Evolutionary conservation across 805 yeast species (phyloP).

Genomic region (Kazachstania africana): DNA sequence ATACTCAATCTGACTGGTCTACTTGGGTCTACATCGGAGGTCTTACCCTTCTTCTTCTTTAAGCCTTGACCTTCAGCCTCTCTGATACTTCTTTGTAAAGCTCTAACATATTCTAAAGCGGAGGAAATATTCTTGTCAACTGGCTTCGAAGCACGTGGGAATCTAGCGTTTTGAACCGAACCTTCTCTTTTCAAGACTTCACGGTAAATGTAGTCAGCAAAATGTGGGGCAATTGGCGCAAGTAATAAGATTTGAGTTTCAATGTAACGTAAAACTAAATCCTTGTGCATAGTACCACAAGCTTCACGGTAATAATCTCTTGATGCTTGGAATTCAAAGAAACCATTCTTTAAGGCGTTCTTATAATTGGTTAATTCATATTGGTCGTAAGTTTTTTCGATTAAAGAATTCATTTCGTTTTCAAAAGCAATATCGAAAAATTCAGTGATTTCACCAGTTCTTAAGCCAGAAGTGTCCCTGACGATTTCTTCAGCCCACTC

Average conservation of each 20-base stretch:
- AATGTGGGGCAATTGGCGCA: constrained; percentile 93
- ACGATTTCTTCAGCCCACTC: constrained; percentile 89
- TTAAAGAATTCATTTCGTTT: constrained; percentile 79
- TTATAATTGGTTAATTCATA: constrained; percentile 71
- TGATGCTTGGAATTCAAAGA: constrained; percentile 88
- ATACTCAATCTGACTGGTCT: constrained; percentile 65
- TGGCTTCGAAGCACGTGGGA: constrained; percentile 70
- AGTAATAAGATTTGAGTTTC: constrained; percentile 76
- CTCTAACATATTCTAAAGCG: constrained; percentile 70
- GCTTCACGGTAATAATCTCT: constrained; percentile 94
- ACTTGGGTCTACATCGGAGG: constrained; percentile 59
- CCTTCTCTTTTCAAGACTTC: constrained; percentile 59
- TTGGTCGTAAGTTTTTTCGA: constrained; percentile 60
- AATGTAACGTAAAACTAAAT: constrained; percentile 68
- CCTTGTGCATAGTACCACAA: constrained; percentile 62
- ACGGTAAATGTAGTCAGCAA: constrained; percentile 79
- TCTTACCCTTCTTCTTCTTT: constrained; percentile 79
- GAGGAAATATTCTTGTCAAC: constrained; percentile 50
- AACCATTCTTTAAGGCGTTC: constrained; percentile 78
- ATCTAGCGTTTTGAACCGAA: constrained; percentile 61
- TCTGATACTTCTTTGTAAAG: constrained; percentile 71
- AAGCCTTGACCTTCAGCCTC: constrained; percentile 82
- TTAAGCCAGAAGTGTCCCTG: constrained; percentile 38
- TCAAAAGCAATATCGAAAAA: constrained; percentile 87
- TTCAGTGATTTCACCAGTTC: constrained; percentile 40